These are phyloP conservation scores for Candida labiduridarum DNA, from an alignment of 1,139 yeast species.

Conservation along the genomic window DNA sequence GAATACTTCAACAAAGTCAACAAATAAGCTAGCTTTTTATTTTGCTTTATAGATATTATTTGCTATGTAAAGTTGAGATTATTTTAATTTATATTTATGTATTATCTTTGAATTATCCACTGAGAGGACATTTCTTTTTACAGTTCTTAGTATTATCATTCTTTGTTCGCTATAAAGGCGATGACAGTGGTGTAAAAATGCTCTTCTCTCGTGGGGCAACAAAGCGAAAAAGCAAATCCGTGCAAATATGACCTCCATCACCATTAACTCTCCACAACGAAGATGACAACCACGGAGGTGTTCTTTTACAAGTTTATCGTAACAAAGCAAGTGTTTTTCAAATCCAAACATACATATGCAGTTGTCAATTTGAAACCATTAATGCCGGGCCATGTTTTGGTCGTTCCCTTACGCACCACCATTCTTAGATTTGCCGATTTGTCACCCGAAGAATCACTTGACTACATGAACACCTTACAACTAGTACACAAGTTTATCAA, in stretches of 20 bases:
- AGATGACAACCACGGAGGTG: conserved; percentile 22
- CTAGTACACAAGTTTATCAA: conserved; percentile 66
- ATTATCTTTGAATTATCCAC: too few relatives aligned
- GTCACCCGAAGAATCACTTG: conserved; percentile 69
- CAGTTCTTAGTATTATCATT: too few relatives aligned
- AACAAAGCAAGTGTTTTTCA: conserved; percentile 60
- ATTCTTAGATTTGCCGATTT: conserved; percentile 70
- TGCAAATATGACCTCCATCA: too few relatives aligned
- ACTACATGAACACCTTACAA: conserved; percentile 80
- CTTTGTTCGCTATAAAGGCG: too few relatives aligned
- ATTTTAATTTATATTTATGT: too few relatives aligned
- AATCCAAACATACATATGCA: conserved; percentile 67
- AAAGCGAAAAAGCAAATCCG: background rate
- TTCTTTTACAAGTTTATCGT: conserved; percentile 60
- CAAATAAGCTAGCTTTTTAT: too few relatives aligned
- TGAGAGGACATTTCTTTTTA: too few relatives aligned
- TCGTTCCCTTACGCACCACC: conserved; percentile 71
- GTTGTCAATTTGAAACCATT: conserved; percentile 88
- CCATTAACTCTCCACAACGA: background rate
- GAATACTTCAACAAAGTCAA: too few relatives aligned
- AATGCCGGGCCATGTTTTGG: conserved; percentile 85
- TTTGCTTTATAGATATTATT: too few relatives aligned
- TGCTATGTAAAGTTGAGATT: too few relatives aligned
- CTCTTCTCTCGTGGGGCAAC: background rate
- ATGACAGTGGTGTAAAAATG: background rate